Evolutionary conservation across 331 rosid species (phyloP).

Genomic region (Saraca asoca): DNA sequence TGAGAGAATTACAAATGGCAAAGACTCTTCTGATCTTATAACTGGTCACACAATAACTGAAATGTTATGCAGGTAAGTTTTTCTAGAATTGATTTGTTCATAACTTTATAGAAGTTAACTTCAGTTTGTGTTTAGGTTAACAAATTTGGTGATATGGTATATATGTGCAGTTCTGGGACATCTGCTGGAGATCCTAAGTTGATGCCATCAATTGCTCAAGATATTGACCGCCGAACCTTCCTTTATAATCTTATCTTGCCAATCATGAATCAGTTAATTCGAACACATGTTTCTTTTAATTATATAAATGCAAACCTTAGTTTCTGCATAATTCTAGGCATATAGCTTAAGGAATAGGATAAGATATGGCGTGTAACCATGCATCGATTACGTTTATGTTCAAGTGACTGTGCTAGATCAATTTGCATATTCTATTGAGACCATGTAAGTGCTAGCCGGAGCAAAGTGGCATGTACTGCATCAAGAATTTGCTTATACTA

Average conservation of each 20-base stretch:
- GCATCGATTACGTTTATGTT: constrained; percentile 35
- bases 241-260: constrained; percentile 84
- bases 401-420: constrained; percentile 4
- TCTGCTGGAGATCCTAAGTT: constrained; percentile 86
- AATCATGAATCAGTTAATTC: constrained; percentile 67
- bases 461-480: too few relatives aligned
- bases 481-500: too few relatives aligned
- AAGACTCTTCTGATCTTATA: constrained; percentile 69
- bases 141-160: constrained; percentile 17
- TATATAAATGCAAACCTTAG: background rate
- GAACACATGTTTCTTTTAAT: background rate
- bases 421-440: background rate
- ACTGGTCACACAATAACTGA: constrained; percentile 78
- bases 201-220: constrained; percentile 80
- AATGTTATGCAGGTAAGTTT: constrained; percentile 74
- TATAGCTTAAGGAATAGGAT: constrained; percentile 19
- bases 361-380: constrained; percentile 37
- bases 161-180: constrained; percentile 80
- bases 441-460: background rate
- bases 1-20: constrained; percentile 73
- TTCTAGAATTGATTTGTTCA: too few relatives aligned
- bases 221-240: constrained; percentile 85
- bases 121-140: constrained; percentile 2
- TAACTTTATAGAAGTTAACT: too few relatives aligned
- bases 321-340: constrained; percentile 16